Base-by-base conservation (phyloP, 345 rosid species). In the Dimocarpus longan region DNA sequence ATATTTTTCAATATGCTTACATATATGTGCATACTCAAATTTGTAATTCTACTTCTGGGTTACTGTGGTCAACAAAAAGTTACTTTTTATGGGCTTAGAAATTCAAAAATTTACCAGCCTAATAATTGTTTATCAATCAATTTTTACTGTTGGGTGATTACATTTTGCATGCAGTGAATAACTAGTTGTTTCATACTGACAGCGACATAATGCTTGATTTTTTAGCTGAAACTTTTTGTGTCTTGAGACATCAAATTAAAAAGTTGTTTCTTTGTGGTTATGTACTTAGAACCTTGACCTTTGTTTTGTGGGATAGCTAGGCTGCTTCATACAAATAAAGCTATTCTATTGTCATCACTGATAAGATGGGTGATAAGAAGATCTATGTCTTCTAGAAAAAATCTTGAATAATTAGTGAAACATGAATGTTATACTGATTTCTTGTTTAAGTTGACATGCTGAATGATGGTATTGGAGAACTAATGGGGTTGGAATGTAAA, bases 391-490 rank as follows among this genome's bases (percentile, higher is more conserved):
- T 71, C 62, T 39, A 1, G 26, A 37, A 9, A 9, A 39, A 40
- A 37, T 56, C 21, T 10, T 26, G 21, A 48, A 56, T 28, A 52
- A 10, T 18, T 71, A 8, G 46, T 12, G 40, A 54, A 22, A 32
- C 39, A 54, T 18, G 28, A 15, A 37, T 72, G 19, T 56, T 37
- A 37, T 16, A 15, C 63, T 56, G 22, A n/a, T 8, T 71, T 24
- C 32, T 24, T 22, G 42, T 54, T 71, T 39, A 19, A 54, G 37
- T 18, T 54, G 48, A 28, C 24, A 8, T 28, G 16, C 26, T 4
- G 15, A 52, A 71, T 39, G 37, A 71, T 54, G n/a, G 19, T 2
- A 50, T 12, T 48, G 74, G 57, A 70, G 74, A 71, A 71, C 10
- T 4, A 68, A 1, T 68, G 24, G 24, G 24, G 22, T 43, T 68